Conservation (phyloP, 2,329 filamentous ascomycete species). For the Fusarium tanahbumbuense region DNA sequence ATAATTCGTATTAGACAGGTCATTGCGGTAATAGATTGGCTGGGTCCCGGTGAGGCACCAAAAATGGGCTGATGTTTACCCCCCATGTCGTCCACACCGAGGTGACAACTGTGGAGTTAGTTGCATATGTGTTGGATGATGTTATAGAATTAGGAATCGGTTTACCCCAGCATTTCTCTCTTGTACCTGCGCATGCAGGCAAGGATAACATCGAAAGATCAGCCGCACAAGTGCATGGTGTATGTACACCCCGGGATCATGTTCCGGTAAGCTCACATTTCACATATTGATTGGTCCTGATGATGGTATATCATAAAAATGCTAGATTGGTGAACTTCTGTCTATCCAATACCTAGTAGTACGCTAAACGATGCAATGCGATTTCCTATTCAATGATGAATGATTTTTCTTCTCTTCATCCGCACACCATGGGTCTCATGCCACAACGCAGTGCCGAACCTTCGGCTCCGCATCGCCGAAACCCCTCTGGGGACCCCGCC, state of each 20-base stretch:
- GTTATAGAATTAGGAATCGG: slow-evolving; percentile 12
- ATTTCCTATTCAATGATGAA: slow-evolving; percentile 11
- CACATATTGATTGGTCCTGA: not conserved
- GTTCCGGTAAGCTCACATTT: not conserved
- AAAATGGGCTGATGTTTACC: slow-evolving; percentile 26
- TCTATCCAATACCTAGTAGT: slow-evolving; percentile 31
- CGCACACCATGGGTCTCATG: slow-evolving; percentile 11
- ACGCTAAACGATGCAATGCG: slow-evolving; percentile 35
- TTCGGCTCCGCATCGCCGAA: slow-evolving; percentile 20
- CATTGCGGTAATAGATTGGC: slow-evolving; percentile 42
- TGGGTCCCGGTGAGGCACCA: slow-evolving; percentile 36
- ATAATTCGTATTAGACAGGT: slow-evolving; percentile 48
- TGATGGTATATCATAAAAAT: slow-evolving; percentile 21
- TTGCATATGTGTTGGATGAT: slow-evolving; percentile 14
- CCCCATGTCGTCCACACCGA: slow-evolving; percentile 9
- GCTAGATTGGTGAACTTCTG: slow-evolving; percentile 33
- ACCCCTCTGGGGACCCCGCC: slow-evolving; percentile 15
- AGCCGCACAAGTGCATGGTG: not conserved
- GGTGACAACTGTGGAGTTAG: slow-evolving; percentile 21
- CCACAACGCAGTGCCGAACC: slow-evolving; percentile 5
- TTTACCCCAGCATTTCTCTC: slow-evolving; percentile 25
- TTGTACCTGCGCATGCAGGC: slow-evolving; percentile 27
- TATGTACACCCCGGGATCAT: not conserved
- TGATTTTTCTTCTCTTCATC: slow-evolving; percentile 9
- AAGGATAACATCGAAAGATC: slow-evolving; percentile 23